Evolutionary conservation across 192 early-diverging fungal genomes (phyloP), one percentile per base, ranked within the genome.

Genomic region (Linderina pennispora): DNA sequence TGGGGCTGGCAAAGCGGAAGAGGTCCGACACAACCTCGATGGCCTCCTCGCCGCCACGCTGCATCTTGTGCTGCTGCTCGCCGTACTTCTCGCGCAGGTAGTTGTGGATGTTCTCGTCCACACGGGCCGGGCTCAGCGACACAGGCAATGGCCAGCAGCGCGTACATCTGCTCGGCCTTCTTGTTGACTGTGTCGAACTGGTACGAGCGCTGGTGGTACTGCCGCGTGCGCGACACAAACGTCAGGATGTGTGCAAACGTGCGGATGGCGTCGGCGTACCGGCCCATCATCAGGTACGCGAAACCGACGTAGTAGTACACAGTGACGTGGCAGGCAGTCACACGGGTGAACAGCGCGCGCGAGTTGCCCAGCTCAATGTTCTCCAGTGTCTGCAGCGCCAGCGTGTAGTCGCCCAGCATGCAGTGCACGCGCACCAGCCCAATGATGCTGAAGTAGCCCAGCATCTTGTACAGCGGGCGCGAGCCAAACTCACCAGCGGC

Each of bases 301-400:
- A 98, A 95, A 32, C 91, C 94, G 24, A 94, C 88, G 71, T 95
- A 94, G 77, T 98, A 98, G 79, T 89, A 95, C 8, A 91, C 90
- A 15, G 92, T 93, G 23, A 97, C 90, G 57, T 97, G 91, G 78
- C 94, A 94, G 4, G 91, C 91, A n/a, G 90, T 93, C 4, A 97
- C 92, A 24, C 94, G 81, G 15, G 92, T 85, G 74, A 92, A 95
- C 46, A 95, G 81, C 17, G 88, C 91, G 69, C 84, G 73, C 40
- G 84, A 90, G 74, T 90, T 92, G 77, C 84, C 82, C 48, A 94
- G 74, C 53, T 94, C 94, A 56, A 94, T 86, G 77, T 92, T 92
- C 61, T 94, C 92, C 79, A 95, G 89, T 60, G 88, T 92, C 79
- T 92, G 92, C 48, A 97, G 77, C 5, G 94, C 94, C 55, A 95